These are phyloP conservation scores for Fusarium pseudoanthophilum DNA, from an alignment of 2,329 filamentous ascomycete genomes.

Conservation along the genomic window DNA sequence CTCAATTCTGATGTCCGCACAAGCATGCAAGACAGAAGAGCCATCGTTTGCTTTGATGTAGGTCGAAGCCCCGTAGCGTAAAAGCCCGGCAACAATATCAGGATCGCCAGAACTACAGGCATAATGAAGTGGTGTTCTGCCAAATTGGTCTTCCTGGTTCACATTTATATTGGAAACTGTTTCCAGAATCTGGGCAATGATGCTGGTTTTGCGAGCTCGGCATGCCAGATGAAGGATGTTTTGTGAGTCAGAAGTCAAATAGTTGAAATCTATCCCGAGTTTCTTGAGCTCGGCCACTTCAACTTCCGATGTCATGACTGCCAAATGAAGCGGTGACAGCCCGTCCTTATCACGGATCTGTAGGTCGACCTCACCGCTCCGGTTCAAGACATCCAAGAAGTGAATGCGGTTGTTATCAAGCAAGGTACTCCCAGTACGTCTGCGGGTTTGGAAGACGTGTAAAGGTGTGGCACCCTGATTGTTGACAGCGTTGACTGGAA, in stretches of 20 bases:
- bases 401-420: background rate
- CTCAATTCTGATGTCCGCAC: slow-evolving; percentile 18
- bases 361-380: slow-evolving; percentile 1
- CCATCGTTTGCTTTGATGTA: background rate
- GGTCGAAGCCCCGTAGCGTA: slow-evolving; percentile 15
- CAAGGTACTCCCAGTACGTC: background rate
- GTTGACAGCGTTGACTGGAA: slow-evolving; percentile 34
- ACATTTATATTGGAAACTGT: background rate
- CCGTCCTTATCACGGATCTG: slow-evolving; percentile 24
- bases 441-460: slow-evolving; percentile 13
- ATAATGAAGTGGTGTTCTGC: slow-evolving; percentile 35
- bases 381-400: slow-evolving; percentile 22
- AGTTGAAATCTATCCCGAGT: slow-evolving; percentile 5
- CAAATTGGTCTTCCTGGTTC: slow-evolving; percentile 24
- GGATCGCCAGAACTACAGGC: slow-evolving; percentile 35
- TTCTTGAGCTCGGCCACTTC: slow-evolving; percentile 10
- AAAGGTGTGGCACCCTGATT: slow-evolving; percentile 23
- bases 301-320: slow-evolving; percentile 21
- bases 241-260: slow-evolving; percentile 25
- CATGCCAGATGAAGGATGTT: slow-evolving; percentile 36
- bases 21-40: slow-evolving; percentile 31
- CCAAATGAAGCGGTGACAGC: slow-evolving; percentile 29
- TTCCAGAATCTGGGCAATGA: slow-evolving; percentile 22
- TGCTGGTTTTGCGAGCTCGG: slow-evolving; percentile 20
- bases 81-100: slow-evolving; percentile 27